Evolutionary conservation across 2,329 filamentous ascomycete species (phyloP).

Genomic region (Ceratocystis ficicola): DNA sequence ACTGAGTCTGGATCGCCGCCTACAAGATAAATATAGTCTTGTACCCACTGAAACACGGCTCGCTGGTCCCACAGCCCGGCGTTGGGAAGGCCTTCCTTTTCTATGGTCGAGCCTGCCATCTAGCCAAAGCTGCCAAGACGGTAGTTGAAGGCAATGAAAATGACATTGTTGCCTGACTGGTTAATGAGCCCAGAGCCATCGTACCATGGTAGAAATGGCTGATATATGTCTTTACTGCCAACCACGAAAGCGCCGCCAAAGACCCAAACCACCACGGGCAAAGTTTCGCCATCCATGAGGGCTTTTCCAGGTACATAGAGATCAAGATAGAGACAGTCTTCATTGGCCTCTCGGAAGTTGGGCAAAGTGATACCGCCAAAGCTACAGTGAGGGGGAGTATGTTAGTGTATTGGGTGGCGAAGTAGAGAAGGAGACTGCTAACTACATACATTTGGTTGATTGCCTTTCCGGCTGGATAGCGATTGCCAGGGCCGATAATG

Average conservation of each 20-base stretch:
- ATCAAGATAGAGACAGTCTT: constrained; percentile 41
- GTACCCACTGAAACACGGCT: constrained; percentile 38
- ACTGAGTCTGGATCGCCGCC: constrained; percentile 37
- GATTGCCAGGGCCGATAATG: constrained; percentile 29
- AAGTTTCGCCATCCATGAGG: constrained; percentile 28
- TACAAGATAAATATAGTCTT: constrained; percentile 35
- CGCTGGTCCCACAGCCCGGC: constrained; percentile 35
- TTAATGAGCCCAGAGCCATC: constrained; percentile 31
- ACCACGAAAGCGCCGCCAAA: constrained; percentile 36
- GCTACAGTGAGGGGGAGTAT: constrained; percentile 20
- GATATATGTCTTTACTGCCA: constrained; percentile 32
- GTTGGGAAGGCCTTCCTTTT: constrained; percentile 34
- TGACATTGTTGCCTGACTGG: constrained; percentile 31
- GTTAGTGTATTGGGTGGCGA: neutral
- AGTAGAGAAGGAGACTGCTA: neutral
- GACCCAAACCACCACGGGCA: constrained; percentile 37
- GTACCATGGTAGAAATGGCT: constrained; percentile 31
- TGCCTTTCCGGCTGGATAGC: constrained; percentile 28
- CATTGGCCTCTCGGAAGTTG: constrained; percentile 28
- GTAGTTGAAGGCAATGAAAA: constrained; percentile 40
- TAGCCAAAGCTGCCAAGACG: constrained; percentile 38
- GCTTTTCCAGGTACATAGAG: constrained; percentile 37
- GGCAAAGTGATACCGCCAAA: constrained; percentile 29
- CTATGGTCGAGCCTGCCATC: constrained; percentile 35
- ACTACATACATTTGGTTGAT: constrained; percentile 29